Evolutionary conservation across 2,329 filamentous ascomycete genomes (phyloP), one percentile per base, ranked within the genome.

Genomic region (Colletotrichum sp.): DNA sequence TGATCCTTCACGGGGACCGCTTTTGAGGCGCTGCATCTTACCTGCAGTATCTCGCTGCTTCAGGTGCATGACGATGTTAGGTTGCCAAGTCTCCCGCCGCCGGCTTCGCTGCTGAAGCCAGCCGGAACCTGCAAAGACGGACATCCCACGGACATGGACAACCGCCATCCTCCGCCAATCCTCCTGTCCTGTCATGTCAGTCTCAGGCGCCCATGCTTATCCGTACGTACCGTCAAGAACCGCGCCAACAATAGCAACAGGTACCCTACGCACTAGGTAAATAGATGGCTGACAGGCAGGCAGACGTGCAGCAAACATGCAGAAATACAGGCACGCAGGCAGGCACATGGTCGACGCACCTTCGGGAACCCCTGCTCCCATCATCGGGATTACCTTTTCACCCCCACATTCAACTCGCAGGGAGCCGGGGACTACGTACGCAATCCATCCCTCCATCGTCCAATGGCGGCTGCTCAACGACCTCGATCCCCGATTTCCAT

Each of bases 21-120:
- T 69, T 32, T 73, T 52, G 71, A 64, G 30, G 57, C 57, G 24
- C 30, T 64, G 30, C 59, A 36, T 39, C 65, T 73, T 18, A 63
- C 71, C 44, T 69, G 64, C 44, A 55, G 65, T 12, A 69, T 69
- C 65, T 72, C 28, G 36, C 71, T 69, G 52, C 36, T n/a, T 69
- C 63, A 62, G 52, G 71, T 36, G 34, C 44, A 52, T 52, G 44
- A 18, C 44, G n/a, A 52, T 52, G 44, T 52, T 52, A 13, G 44
- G n/a, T 13, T 52, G 44, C 44, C 44, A 52, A 52, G 44, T 21
- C n/a, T 21, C n/a, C n/a, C 44, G 44, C 44, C 18, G 39, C 18
- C 44, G 44, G n/a, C n/a, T 52, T 52, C n/a, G 44, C 44, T 52
- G n/a, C 18, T 52, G 44, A 52, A 52, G 44, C n/a, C 44, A 13